Evolutionary conservation across 2,329 filamentous ascomycete genomes (phyloP).

Genomic region (Monilinia laxa): DNA sequence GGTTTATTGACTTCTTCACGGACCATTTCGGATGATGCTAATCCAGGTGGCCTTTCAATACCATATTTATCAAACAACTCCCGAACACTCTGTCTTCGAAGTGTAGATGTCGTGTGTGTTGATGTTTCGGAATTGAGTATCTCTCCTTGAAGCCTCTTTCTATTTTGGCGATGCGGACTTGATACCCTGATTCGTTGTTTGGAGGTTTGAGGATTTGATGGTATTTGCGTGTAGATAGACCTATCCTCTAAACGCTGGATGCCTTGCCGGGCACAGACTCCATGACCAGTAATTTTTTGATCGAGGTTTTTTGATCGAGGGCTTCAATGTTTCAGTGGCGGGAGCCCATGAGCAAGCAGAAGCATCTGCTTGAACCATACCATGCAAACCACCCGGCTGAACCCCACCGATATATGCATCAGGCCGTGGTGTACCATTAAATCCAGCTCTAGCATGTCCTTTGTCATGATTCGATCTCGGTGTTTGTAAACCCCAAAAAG

Average conservation of each 20-base stretch:
- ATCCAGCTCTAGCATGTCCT: constrained; percentile 31
- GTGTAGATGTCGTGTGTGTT: constrained; percentile 39
- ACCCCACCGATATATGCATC: constrained; percentile 22
- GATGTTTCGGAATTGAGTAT: constrained; percentile 30
- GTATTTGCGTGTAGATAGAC: background rate
- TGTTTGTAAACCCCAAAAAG: constrained; percentile 35
- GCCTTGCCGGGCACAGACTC: constrained; percentile 20
- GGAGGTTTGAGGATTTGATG: background rate
- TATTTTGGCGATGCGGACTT: constrained; percentile 17
- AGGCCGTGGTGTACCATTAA: constrained; percentile 23
- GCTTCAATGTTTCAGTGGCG: background rate
- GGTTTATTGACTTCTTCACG: constrained; percentile 5
- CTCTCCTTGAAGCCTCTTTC: constrained; percentile 23
- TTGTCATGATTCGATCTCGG: constrained; percentile 34
- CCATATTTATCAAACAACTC: constrained; percentile 50
- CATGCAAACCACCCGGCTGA: constrained; percentile 10
- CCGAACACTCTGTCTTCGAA: constrained; percentile 46
- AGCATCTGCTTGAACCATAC: constrained; percentile 27
- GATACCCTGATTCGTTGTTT: constrained; percentile 8
- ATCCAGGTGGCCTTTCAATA: constrained; percentile 47
- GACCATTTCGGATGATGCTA: constrained; percentile 35
- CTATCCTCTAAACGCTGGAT: background rate
- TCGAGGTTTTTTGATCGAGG: background rate
- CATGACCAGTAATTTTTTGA: background rate
- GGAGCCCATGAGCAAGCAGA: constrained; percentile 22